Conservation (phyloP, 768 basidiomycete species). For the Suillus placidus region DNA sequence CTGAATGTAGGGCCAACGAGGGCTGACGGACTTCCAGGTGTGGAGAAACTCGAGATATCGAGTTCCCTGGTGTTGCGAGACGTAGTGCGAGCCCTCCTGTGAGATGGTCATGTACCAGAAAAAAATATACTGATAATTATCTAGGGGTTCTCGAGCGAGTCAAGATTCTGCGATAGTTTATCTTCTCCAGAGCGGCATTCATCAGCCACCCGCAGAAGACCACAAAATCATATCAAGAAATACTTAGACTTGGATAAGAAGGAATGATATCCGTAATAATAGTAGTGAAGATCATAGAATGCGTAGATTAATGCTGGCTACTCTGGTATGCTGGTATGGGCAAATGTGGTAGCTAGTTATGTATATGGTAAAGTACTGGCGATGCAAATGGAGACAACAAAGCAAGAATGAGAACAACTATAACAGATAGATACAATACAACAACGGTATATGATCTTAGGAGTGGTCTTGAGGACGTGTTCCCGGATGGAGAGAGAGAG, state of each 20-base stretch:
- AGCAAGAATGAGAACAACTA: conserved; percentile 22
- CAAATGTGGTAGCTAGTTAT: conserved; percentile 25
- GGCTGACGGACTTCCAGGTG: conserved; percentile 66
- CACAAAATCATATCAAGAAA: conserved; percentile 29
- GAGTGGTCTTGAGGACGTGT: conserved; percentile 20
- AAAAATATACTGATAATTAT: conserved; percentile 9
- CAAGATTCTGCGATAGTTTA: conserved; percentile 49
- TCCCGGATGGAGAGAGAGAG: conserved; percentile 16
- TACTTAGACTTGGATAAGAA: neutral
- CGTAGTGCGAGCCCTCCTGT: conserved; percentile 65
- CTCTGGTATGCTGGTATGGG: conserved; percentile 26
- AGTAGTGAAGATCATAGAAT: conserved; percentile 29
- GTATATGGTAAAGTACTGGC: conserved; percentile 27
- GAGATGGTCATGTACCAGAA: conserved; percentile 32
- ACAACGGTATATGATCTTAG: conserved; percentile 15
- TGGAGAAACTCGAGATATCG: conserved; percentile 80
- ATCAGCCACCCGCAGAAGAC: conserved; percentile 49
- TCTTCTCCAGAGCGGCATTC: conserved; percentile 63
- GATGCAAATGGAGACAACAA: conserved; percentile 24
- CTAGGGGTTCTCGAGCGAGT: conserved; percentile 48
- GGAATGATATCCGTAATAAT: conserved; percentile 10
- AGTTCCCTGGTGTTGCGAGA: conserved; percentile 75
- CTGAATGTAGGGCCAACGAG: conserved; percentile 90
- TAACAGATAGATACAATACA: conserved; percentile 14
- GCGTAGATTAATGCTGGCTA: conserved; percentile 36